Conservation (phyloP, 306 rosid genomes). For the Sicyos baderoa region DNA sequence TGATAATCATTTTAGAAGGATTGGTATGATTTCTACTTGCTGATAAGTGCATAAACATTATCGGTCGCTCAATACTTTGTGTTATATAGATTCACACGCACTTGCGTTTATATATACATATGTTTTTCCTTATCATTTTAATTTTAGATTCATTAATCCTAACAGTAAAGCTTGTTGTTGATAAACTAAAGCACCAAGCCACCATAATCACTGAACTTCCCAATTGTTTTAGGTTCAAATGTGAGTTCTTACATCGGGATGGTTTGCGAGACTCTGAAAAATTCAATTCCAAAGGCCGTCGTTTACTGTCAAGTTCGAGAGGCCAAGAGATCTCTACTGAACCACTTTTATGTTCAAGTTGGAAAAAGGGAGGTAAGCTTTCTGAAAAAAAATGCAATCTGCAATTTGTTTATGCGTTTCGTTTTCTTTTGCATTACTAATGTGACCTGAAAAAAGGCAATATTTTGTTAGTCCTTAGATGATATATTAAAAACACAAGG, state of each 20-base stretch:
- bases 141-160: background rate
- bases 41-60: background rate
- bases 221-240: constrained; percentile 64
- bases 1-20: constrained; percentile 74
- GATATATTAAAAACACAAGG: background rate
- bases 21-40: constrained; percentile 40
- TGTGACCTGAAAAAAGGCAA: background rate
- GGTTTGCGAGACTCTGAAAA: constrained; percentile 78
- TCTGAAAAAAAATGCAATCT: background rate
- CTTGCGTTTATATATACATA: background rate
- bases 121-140: background rate
- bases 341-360: constrained; percentile 64
- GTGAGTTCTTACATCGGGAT: constrained; percentile 74
- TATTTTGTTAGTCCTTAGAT: background rate
- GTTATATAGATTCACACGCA: background rate
- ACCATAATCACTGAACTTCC: background rate
- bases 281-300: constrained; percentile 93
- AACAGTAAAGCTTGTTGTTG: background rate
- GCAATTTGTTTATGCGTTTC: background rate
- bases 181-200: background rate
- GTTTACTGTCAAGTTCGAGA: constrained; percentile 99
- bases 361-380: constrained; percentile 80
- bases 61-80: background rate
- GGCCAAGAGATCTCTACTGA: constrained; percentile 87
- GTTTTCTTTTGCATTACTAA: background rate